Base-by-base conservation (phyloP, 2,329 filamentous ascomycete genomes). In the Pseudogymnoascus sp. region DNA sequence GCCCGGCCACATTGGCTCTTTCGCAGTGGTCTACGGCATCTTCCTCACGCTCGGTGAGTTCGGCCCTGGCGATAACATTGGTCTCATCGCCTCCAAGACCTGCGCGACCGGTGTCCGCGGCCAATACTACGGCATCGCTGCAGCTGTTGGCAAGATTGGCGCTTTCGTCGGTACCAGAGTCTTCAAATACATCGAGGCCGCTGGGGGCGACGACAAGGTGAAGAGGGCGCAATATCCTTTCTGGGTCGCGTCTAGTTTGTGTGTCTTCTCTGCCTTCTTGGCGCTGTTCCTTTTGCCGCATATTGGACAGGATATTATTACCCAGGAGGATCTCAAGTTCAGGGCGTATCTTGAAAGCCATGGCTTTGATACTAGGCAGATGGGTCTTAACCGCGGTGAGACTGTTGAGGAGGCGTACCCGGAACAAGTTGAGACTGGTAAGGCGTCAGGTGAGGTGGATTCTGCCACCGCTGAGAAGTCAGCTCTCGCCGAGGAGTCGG, bases 61-160 rank as follows among this genome's bases (percentile, higher is more conserved):
- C 40, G 92, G 92, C 0, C 91, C 92, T 0, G 92, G 92, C 10
- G 89, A 96, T 77, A 96, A 96, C 73, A 96, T 96, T 67, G 92
- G 92, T 2, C 81, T 96, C 0, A 74, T 95, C 31, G 92, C 92
- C 0, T 88, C 89, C 54, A 96, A 96, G 78, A 92, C 90, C 1
- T 92, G 86, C 68, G 90, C 92, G 0, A 96, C 92, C 4, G 88
- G 89, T 15, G 87, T 97, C n/a, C 83, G 92, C 39, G 92, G 92
- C 2, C 84, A 89, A 70, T 88, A 87, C 74, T 87, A 88, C 67
- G 85, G 87, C 4, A 81, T 90, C 47, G 88, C 88, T 0, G 88
- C 89, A 0, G 88, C 88, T 0, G 69, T 85, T 1, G 89, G 89
- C 64, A 92, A 92, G 74, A 82, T 92, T 37, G 87, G 87, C 58